A percentile compares a stretch with the other conserved stretches of the same genome.
phyloP scores from a whole-genome alignment of 768 basidiomycete genomes.

The Leccinum disarticulatum region DNA sequence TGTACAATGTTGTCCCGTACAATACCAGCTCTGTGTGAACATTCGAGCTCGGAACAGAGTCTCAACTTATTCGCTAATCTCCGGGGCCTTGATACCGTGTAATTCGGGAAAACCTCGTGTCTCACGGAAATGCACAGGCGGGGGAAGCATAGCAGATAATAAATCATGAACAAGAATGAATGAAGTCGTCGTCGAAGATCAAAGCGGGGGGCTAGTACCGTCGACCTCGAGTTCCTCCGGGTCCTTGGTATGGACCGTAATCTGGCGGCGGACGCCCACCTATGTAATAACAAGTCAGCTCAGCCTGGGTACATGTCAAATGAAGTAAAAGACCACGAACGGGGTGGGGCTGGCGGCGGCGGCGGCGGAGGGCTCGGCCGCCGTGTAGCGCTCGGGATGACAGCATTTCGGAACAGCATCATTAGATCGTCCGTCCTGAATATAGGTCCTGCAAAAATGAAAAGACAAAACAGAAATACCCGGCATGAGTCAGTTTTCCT shows the following conservation, averaged over 20 bases:
- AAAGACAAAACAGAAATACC: slow-evolving; percentile 5
- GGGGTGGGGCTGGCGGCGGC: slow-evolving; percentile 47
- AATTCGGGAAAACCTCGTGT: not conserved
- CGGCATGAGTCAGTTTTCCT: slow-evolving; percentile 13
- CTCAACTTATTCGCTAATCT: not conserved
- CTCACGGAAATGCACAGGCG: slow-evolving; percentile 3
- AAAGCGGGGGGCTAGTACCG: slow-evolving; percentile 32
- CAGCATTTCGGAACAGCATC: slow-evolving; percentile 77
- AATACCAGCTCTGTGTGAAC: not conserved
- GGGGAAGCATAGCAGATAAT: slow-evolving; percentile 7
- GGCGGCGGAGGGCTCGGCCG: slow-evolving; percentile 61
- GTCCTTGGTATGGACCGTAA: slow-evolving; percentile 86
- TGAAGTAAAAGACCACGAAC: slow-evolving; percentile 24
- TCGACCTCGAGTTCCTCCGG: slow-evolving; percentile 46
- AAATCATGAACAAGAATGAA: slow-evolving; percentile 19
- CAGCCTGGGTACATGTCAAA: not conserved
- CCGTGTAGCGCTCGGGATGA: slow-evolving; percentile 62
- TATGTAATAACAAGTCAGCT: slow-evolving; percentile 20
- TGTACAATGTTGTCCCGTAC: not conserved
- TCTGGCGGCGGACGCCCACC: slow-evolving; percentile 80
- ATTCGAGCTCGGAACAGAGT: not conserved
- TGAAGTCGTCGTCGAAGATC: not conserved
- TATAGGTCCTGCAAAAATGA: slow-evolving; percentile 63
- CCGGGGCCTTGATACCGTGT: not conserved
- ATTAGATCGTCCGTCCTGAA: slow-evolving; percentile 91